Base-by-base conservation (phyloP, 371 early-diverging fungal species). In the Zopfochytrium polystomum region DNA sequence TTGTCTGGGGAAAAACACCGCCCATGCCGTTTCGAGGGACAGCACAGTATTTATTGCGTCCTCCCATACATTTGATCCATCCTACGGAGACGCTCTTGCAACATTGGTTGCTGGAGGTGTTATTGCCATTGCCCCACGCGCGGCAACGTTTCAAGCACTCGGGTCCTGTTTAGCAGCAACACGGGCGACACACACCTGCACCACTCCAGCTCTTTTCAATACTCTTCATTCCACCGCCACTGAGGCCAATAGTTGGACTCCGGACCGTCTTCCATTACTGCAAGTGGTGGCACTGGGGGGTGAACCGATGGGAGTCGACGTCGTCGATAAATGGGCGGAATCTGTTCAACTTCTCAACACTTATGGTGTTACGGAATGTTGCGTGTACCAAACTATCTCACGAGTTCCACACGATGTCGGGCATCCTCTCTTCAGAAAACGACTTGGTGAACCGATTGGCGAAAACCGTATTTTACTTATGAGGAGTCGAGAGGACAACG, bases 361-460 rank as follows among this genome's bases (percentile, higher is more conserved):
- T n/a, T 73, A 68, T 35, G 73, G 73, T 3, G 67, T 66, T 18
- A 73, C 73, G 2, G 73, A 73, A 50, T 68, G 69, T 33, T 66
- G 67, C 33, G 68, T 73, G 6, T 73, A 73, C 50, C 73, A 73
- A 47, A 63, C 64, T 18, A 57, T 42, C 13, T 67, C 58, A 20
- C 47, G 20, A n/a, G 50, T 62, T 15, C 6, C n/a, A 15, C n/a
- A 32, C 32, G 23, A 5, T 13, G 4, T 46, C 13, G 26, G 59
- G 23, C 9, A 32, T 4, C 44, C 29, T 6, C 31, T 33, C 4
- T 23, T 20, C 11, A 15, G 68, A 13, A 65, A 63, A 29, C 34
- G 22, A 5, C 60, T 72, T 34, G 72, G 72, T 7, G n/a, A 9
- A 20, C 27, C 58, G 30, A 57, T 71, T 13, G 49, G 51, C 0